Base-by-base conservation (phyloP, 257 asterid genomes). In the Knoxia roxburghii region DNA sequence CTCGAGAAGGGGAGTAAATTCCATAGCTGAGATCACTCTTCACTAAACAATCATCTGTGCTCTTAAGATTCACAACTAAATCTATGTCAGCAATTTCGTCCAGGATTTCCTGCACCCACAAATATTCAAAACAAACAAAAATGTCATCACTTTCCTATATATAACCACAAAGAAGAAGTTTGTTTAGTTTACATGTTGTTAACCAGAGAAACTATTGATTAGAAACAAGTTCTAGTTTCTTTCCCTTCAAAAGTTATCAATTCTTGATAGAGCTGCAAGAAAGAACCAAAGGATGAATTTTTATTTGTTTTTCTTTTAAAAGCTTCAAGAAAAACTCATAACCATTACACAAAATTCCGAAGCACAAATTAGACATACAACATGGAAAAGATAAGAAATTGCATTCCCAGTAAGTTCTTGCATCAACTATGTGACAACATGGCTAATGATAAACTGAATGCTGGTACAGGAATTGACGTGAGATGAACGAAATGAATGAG, bases 81-180 rank as follows among this genome's bases (percentile, higher is more conserved):
- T 93, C 97, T 57, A 93, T 78, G 14, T 88, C 96, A 49, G 90
- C 83, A 67, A 86, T 76, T 77, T 81, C 80, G 77, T 93, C 97
- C 49, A 93, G 80, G 75, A 86, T 85, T 74, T 93, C 95, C 99
- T 93, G 89, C 6, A 70, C n/a, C 68, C 3, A 61, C 29, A 61
- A 67, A 61, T 11, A 23, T 4, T 39, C 35, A 12, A 6, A 12
- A 29, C 48, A 70, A 41, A 59, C 37, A 33, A 48, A 5, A 40
- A 64, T 18, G 40, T 63, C 23, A 51, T 48, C 60, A 46, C 18
- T 20, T 17, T 4, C 12, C 29, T 2, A 12, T 13, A 33, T 61
- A 39, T 21, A n/a, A 37, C 66, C n/a, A 43, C 0, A n/a, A 0
- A 15, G 29, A 48, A 49, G n/a, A 49, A 33, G 5, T 30, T 7